Conservation (phyloP, 148 eudicot genomes). For the Rhododendron ovatum region DNA sequence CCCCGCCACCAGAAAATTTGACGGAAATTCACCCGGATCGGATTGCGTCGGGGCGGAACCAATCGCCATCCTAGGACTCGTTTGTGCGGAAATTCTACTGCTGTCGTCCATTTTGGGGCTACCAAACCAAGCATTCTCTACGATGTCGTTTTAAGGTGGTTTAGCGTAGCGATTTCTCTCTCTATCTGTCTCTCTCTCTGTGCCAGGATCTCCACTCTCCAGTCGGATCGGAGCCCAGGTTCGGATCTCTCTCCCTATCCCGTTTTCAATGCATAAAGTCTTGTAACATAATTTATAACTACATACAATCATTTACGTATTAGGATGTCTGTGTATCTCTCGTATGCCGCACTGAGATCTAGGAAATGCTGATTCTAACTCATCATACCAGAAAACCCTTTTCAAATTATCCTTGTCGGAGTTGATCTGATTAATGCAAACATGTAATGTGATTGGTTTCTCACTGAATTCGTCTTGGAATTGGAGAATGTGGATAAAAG, state of each 20-base stretch:
- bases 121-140: not conserved
- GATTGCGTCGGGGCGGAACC: not conserved
- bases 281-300: not conserved
- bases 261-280: not conserved
- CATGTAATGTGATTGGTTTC: not conserved
- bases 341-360: not conserved
- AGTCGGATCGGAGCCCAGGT: not conserved
- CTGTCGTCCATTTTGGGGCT: not conserved
- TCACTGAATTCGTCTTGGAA: not conserved
- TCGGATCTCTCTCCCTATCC: not conserved
- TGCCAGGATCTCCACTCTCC: not conserved
- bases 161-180: not conserved
- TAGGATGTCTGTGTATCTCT: not conserved
- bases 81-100: not conserved
- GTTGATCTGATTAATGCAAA: not conserved
- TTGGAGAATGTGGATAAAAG: not conserved
- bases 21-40: no score
- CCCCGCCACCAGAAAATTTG: no score
- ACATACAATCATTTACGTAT: not conserved
- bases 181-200: not conserved
- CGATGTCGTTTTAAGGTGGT: not conserved
- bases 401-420: not conserved
- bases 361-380: not conserved
- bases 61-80: not conserved
- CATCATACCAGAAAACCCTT: not conserved